Evolutionary conservation across 2,329 filamentous ascomycete genomes (phyloP).

Genomic region (Amphichorda felina): DNA sequence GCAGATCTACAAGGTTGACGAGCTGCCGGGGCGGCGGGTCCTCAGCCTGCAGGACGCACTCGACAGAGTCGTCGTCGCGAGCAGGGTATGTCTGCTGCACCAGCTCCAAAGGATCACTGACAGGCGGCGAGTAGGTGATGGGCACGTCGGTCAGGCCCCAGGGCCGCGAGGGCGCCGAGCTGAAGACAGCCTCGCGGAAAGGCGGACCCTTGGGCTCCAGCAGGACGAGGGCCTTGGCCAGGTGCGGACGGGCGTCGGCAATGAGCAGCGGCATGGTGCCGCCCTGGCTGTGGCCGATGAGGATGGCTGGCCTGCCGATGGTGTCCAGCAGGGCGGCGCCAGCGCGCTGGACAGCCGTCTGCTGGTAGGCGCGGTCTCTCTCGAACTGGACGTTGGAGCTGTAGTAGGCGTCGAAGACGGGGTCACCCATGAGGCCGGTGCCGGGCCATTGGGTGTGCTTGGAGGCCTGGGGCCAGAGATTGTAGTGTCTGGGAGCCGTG

Average conservation of each 20-base stretch:
- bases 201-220: conserved; percentile 36
- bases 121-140: conserved; percentile 31
- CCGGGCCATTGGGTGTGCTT: conserved; percentile 32
- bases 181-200: conserved; percentile 28
- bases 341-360: conserved; percentile 22
- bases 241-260: conserved; percentile 25
- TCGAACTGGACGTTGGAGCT: conserved; percentile 24
- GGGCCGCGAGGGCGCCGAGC: conserved; percentile 16
- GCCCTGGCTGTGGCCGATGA: conserved; percentile 34
- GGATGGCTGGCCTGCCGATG: conserved; percentile 25
- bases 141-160: conserved; percentile 38
- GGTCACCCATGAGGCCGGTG: conserved; percentile 23
- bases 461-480: conserved; percentile 24
- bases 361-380: conserved; percentile 17
- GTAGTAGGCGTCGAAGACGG: conserved; percentile 28
- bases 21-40: conserved; percentile 20
- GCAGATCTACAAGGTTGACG: conserved; percentile 19
- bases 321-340: conserved; percentile 28
- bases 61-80: conserved; percentile 6
- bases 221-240: conserved; percentile 27
- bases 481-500: conserved; percentile 19
- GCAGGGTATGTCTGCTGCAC: background rate
- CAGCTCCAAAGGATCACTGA: conserved; percentile 23
- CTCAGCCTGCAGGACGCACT: conserved; percentile 20
- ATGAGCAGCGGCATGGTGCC: conserved; percentile 27